phyloP scores from a whole-genome alignment of 2,329 filamentous ascomycete species.

The Gaeumannomyces tritici region DNA sequence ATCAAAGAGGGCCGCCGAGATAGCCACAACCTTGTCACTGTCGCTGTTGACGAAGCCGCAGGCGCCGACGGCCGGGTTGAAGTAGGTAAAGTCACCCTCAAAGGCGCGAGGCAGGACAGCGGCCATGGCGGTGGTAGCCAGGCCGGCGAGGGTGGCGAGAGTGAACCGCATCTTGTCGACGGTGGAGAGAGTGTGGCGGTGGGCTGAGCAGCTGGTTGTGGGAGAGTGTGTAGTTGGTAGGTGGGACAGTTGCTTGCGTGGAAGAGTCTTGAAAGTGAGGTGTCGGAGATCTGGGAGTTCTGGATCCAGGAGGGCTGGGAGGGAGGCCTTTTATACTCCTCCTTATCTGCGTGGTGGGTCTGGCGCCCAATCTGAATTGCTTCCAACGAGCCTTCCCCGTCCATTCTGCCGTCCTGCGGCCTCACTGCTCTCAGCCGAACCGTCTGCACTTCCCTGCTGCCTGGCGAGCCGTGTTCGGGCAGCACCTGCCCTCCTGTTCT shows the following conservation, averaged over 20 bases:
- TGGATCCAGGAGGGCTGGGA: neutral
- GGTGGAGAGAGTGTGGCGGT: neutral
- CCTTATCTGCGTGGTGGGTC: no score
- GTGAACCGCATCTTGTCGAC: neutral
- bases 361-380: neutral
- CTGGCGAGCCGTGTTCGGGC: neutral
- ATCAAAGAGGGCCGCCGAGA: conserved; percentile 6
- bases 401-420: no score
- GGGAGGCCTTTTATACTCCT: neutral
- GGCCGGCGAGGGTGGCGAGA: neutral
- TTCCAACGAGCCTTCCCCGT: neutral
- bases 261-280: no score
- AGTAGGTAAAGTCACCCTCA: conserved; percentile 4
- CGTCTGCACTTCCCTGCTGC: neutral
- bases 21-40: conserved; percentile 6
- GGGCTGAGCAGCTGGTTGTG: no score
- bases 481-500: no score
- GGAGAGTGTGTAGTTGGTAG: no score
- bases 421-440: neutral
- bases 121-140: neutral
- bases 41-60: conserved; percentile 5
- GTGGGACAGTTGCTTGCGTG: neutral
- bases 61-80: conserved; percentile 3
- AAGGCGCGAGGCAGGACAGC: no score
- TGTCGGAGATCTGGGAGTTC: neutral